Evolutionary conservation across 257 asterid genomes (phyloP).

Genomic region (Solanum etuberosum): DNA sequence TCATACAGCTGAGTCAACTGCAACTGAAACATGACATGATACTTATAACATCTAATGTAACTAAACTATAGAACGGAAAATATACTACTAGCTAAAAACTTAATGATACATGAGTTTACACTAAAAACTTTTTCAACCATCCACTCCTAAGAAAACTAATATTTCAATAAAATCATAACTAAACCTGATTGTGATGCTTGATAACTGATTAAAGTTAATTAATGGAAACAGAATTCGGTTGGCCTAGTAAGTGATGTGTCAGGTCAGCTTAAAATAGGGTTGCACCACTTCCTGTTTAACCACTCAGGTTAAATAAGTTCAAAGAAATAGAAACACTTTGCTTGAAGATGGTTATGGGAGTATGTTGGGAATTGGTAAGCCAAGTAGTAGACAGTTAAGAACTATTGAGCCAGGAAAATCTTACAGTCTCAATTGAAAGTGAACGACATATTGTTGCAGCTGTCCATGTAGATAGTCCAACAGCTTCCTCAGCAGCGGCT

Average conservation of each 20-base stretch:
- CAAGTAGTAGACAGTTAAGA: neutral
- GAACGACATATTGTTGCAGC: constrained; percentile 74
- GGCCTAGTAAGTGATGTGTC: neutral
- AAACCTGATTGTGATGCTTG: neutral
- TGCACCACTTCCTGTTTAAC: neutral
- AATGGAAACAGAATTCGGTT: neutral
- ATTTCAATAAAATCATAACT: neutral
- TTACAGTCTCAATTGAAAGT: constrained; percentile 86
- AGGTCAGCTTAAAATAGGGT: neutral
- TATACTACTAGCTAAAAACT: neutral
- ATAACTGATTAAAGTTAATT: neutral
- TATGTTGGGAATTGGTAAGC: neutral
- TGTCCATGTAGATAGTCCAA: constrained; percentile 77
- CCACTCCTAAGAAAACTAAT: neutral
- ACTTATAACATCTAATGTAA: neutral
- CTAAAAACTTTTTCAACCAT: neutral
- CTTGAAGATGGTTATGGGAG: neutral
- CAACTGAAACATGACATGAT: neutral
- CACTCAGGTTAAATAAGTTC: neutral
- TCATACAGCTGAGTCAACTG: neutral
- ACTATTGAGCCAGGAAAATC: neutral
- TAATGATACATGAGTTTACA: neutral
- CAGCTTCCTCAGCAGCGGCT: constrained; percentile 89
- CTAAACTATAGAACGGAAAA: neutral
- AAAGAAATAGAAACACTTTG: neutral